A percentile compares a stretch with the other conserved stretches of the same genome.
These are phyloP conservation scores for Lathyrus tuberosus DNA, from an alignment of 306 rosid species.

Conservation along the genomic window DNA sequence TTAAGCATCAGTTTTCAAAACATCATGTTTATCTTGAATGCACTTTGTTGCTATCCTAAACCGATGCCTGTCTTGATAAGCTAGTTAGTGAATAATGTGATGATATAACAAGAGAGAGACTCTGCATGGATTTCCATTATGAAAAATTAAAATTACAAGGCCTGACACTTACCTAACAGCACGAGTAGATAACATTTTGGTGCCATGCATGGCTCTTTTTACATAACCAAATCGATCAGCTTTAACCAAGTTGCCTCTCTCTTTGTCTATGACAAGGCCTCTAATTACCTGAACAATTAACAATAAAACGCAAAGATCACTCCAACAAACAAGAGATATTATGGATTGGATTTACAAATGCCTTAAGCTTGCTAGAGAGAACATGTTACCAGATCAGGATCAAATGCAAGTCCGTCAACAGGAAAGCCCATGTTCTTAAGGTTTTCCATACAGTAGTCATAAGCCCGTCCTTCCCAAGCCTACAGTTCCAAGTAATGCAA, in stretches of 20 bases:
- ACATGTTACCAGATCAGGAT: slow-evolving; percentile 81
- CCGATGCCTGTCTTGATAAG: background rate
- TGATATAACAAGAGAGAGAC: slow-evolving; percentile 16
- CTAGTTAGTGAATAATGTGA: background rate
- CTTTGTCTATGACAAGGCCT: slow-evolving; percentile 98
- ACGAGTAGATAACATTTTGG: slow-evolving; percentile 82
- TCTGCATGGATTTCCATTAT: slow-evolving; percentile 17
- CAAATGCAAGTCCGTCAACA: slow-evolving; percentile 88
- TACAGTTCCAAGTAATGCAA: slow-evolving; percentile 42
- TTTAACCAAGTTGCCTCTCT: slow-evolving; percentile 92
- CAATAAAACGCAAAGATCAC: slow-evolving; percentile 30
- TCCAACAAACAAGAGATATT: slow-evolving; percentile 29
- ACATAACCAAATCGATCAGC: slow-evolving; percentile 96
- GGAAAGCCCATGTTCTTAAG: slow-evolving; percentile 89
- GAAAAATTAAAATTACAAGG: slow-evolving; percentile 35
- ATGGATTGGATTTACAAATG: slow-evolving; percentile 38
- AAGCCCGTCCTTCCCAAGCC: slow-evolving; percentile 99
- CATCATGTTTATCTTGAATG: slow-evolving; percentile 25
- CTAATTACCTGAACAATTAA: slow-evolving; percentile 78
- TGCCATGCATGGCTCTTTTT: slow-evolving; percentile 97
- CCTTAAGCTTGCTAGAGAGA: slow-evolving; percentile 37
- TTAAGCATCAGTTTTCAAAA: slow-evolving; percentile 12
- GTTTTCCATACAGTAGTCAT: slow-evolving; percentile 95
- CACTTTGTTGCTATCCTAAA: slow-evolving; percentile 30
- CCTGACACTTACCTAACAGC: slow-evolving; percentile 72